Base-by-base conservation (phyloP, 225 moss, liverwort and hornwort genomes). In the Antitrichia curtipendula region DNA sequence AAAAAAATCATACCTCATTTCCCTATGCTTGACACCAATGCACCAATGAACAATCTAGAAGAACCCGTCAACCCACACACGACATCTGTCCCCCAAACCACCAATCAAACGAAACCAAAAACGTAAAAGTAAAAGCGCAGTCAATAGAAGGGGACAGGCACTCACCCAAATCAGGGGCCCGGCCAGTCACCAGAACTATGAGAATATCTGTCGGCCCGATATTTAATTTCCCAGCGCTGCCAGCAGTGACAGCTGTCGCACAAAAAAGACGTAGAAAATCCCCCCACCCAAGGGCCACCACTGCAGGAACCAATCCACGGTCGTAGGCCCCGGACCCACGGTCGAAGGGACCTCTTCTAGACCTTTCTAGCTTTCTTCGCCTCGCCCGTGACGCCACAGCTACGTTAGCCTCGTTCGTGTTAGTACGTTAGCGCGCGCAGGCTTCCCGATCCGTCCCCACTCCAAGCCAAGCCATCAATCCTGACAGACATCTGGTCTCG, bases 191-290 rank as follows among this genome's bases (percentile, higher is more conserved):
- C 84, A 59, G 47, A 84, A 6, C 69, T 0, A 13, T 25, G 70
- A 38, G 88, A 90, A 82, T 90, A 88, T 85, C 77, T 88, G 82
- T 88, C 85, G 90, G 85, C 63, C 57, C 71, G 88, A 88, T 88
- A 76, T 85, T 85, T 88, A 45, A 84, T 50, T 58, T 28, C 57
- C 17, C 36, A 75, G 69, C n/a, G 23, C 66, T 65, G 22, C 66
- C 75, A 36, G 3, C 23, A 1, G 1, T 15, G 47, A 70, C 88
- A 90, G 82, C 63, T 90, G 88, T 77, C 81, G 6, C 31, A 15
- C 34, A 47, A 0, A 0, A n/a, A 8, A 81, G 31, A 53, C 69
- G 82, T 56, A 75, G 64, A 4, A 4, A 45, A 12, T 2, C 21
- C 5, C 6, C 45, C 72, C 19, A 7, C 32, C 74, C 15, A 15